Percentiles rank a stretch among this genome's conserved stretches.
These are phyloP conservation scores for Mallotus japonicus DNA, from an alignment of 441 rosid genomes.

Conservation along the genomic window DNA sequence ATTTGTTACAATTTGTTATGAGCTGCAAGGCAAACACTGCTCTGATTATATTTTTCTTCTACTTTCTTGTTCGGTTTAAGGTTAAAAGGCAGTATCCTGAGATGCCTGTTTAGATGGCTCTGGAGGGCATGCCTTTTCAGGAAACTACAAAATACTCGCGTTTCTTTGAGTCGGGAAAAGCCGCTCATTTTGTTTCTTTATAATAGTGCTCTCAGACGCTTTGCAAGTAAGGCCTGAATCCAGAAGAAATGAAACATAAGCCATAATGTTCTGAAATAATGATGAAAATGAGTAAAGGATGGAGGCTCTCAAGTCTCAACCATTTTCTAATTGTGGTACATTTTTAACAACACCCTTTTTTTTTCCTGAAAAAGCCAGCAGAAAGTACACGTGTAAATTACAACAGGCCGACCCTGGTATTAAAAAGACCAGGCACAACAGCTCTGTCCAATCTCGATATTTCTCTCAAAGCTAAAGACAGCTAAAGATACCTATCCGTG, in stretches of 20 bases:
- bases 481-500: constrained; percentile 21
- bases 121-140: not conserved
- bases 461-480: constrained; percentile 22
- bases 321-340: constrained; percentile 10
- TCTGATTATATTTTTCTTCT: no score
- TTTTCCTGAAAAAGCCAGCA: constrained; percentile 5
- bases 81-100: no score
- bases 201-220: not conserved
- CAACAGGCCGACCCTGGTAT: constrained; percentile 28
- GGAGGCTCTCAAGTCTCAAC: no score
- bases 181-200: not conserved
- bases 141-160: not conserved
- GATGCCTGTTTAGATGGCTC: not conserved
- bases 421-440: constrained; percentile 33
- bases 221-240: not conserved
- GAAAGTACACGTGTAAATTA: constrained; percentile 20
- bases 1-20: not conserved
- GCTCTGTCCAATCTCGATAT: constrained; percentile 18
- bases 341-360: not conserved
- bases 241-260: not conserved
- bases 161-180: not conserved
- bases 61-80: not conserved
- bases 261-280: not conserved
- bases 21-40: not conserved
- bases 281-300: no score